phyloP scores from a whole-genome alignment of 2,329 filamentous ascomycete genomes.

The Annulohypoxylon truncatum region DNA sequence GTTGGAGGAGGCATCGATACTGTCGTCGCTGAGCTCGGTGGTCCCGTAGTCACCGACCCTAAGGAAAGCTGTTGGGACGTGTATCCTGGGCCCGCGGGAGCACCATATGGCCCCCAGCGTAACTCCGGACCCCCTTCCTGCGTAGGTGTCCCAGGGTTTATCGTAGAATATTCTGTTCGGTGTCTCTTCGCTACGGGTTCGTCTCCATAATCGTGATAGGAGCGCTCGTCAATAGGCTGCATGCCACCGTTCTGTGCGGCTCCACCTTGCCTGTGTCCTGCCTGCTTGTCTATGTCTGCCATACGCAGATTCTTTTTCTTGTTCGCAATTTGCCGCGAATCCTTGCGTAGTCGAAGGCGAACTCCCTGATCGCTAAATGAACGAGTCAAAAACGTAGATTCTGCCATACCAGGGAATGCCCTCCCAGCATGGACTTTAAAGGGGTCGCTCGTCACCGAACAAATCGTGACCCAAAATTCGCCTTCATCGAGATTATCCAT shows the following conservation, averaged over 20 bases:
- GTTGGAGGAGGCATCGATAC: slow-evolving; percentile 48
- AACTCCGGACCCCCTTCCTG: slow-evolving; percentile 45
- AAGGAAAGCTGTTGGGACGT: slow-evolving; percentile 40
- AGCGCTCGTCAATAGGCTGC: slow-evolving; percentile 42
- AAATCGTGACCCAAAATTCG: slow-evolving; percentile 46
- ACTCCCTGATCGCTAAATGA: slow-evolving; percentile 90
- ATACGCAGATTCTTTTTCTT: slow-evolving; percentile 57
- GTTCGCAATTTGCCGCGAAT: slow-evolving; percentile 71
- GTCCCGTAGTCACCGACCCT: slow-evolving; percentile 44
- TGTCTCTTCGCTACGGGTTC: slow-evolving; percentile 45
- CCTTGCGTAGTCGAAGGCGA: slow-evolving; percentile 83
- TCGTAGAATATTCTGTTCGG: slow-evolving; percentile 42
- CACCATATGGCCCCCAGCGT: slow-evolving; percentile 45
- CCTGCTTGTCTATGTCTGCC: slow-evolving; percentile 43
- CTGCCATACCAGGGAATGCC: slow-evolving; percentile 81
- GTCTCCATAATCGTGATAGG: slow-evolving; percentile 45
- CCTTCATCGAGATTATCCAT: slow-evolving; percentile 42
- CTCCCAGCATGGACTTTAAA: slow-evolving; percentile 76
- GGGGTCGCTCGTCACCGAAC: slow-evolving; percentile 57
- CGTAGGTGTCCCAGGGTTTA: slow-evolving; percentile 41
- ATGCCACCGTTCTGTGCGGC: slow-evolving; percentile 43
- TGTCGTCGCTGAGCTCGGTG: slow-evolving; percentile 43
- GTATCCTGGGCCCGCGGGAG: slow-evolving; percentile 39
- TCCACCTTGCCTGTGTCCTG: slow-evolving; percentile 29
- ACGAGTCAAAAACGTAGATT: slow-evolving; percentile 83